These are phyloP conservation scores for Fusarium succisae DNA, from an alignment of 2,329 filamentous ascomycete genomes.

Conservation along the genomic window DNA sequence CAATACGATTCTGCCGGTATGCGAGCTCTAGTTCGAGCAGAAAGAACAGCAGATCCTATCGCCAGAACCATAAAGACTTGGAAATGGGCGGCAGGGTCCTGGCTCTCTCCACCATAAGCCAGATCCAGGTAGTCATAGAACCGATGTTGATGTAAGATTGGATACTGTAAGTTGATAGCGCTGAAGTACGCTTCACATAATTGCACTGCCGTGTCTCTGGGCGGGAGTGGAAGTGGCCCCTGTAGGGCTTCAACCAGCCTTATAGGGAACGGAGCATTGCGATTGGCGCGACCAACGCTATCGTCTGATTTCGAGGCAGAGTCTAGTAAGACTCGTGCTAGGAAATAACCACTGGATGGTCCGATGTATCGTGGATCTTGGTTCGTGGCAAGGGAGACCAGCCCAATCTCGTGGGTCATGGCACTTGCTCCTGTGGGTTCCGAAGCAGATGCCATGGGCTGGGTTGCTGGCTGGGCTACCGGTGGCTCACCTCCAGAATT, in stretches of 20 bases:
- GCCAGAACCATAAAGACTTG: conserved; percentile 65
- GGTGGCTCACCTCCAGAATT: not conserved
- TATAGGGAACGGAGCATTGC: conserved; percentile 32
- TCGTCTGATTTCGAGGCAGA: conserved; percentile 45
- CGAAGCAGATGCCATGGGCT: not conserved
- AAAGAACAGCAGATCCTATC: conserved; percentile 57
- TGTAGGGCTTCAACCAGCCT: conserved; percentile 47
- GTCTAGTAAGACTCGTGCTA: conserved; percentile 59
- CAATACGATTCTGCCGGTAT: conserved; percentile 61
- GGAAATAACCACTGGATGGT: conserved; percentile 64
- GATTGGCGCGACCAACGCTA: not conserved
- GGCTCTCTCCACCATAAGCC: conserved; percentile 46
- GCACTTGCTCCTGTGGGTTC: conserved; percentile 33
- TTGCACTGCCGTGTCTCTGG: conserved; percentile 49
- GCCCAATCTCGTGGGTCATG: conserved; percentile 61
- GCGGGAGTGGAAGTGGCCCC: conserved; percentile 46
- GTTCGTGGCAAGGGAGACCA: conserved; percentile 59
- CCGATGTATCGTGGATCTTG: conserved; percentile 62
- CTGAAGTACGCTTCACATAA: conserved; percentile 59
- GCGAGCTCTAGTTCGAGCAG: conserved; percentile 53
- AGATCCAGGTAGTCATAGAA: conserved; percentile 52
- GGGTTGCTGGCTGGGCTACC: not conserved
- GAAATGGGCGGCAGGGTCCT: conserved; percentile 50
- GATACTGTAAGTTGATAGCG: conserved; percentile 58
- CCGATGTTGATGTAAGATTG: conserved; percentile 57